Evolutionary conservation across 1,284 basidiomycete species (phyloP).

Genomic region (Waitea zeae): DNA sequence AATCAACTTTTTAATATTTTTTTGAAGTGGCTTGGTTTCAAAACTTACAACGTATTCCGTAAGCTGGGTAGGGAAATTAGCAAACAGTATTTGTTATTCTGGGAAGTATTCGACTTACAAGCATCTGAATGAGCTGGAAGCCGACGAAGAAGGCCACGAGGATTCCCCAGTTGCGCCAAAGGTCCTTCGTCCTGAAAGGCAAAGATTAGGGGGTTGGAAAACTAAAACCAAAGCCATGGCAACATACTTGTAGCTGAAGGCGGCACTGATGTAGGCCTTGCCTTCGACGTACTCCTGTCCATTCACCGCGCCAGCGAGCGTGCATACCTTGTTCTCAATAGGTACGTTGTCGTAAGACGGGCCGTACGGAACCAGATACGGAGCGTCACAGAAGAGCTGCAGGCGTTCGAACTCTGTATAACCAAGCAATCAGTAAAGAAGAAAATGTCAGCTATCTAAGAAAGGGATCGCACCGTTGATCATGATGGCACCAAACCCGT

Average conservation of each 20-base stretch:
- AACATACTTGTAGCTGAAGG: conserved; percentile 55
- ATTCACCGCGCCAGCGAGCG: conserved; percentile 31
- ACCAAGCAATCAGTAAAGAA: conserved; percentile 6
- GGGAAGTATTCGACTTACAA: too few species aligned
- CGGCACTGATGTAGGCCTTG: conserved; percentile 31
- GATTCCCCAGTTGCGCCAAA: conserved; percentile 43
- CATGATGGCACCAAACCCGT: conserved; percentile 33
- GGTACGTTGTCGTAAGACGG: conserved; percentile 34
- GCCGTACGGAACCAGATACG: conserved; percentile 23
- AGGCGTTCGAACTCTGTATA: conserved; percentile 1
- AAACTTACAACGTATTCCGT: too few species aligned
- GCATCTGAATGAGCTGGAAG: too few species aligned
- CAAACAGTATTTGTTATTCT: too few species aligned
- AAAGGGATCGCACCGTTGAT: conserved; percentile 50
- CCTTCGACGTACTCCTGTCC: conserved; percentile 31
- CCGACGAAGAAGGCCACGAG: conserved; percentile 44
- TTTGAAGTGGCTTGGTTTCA: too few species aligned
- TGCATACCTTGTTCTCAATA: conserved; percentile 40
- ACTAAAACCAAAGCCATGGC: too few species aligned
- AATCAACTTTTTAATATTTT: not conserved
- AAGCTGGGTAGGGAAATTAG: too few species aligned
- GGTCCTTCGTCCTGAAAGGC: conserved; percentile 30
- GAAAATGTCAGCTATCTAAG: conserved; percentile 24
- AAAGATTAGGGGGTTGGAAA: too few species aligned
- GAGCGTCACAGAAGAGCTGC: too few species aligned